phyloP scores from a whole-genome alignment of 306 rosid species.

The Mimosa pudica region DNA sequence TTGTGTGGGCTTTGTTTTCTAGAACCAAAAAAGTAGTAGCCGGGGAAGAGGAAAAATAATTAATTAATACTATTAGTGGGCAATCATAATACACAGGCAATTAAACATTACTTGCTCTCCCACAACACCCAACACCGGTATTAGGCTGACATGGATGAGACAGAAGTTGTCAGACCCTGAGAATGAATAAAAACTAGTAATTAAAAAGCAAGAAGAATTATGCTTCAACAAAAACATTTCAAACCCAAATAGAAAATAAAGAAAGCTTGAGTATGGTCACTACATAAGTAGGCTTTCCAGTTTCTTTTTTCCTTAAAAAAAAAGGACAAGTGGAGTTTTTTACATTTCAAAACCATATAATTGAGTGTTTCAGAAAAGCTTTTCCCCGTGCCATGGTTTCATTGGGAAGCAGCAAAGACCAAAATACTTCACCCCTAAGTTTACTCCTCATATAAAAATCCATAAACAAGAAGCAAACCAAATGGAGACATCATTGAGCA shows the following conservation, averaged over 20 bases:
- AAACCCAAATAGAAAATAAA: slow-evolving; percentile 1
- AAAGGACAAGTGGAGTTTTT: background rate
- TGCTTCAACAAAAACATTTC: slow-evolving; percentile 27
- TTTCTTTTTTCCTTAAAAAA: background rate
- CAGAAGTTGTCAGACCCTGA: slow-evolving; percentile 94
- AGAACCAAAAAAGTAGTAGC: slow-evolving; percentile 40
- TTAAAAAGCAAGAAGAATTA: slow-evolving; percentile 11
- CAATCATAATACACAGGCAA: slow-evolving; percentile 33
- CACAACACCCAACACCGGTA: slow-evolving; percentile 93
- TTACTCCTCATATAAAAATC: background rate
- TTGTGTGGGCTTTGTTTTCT: slow-evolving; percentile 98
- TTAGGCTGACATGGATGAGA: slow-evolving; percentile 96
- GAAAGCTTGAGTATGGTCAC: background rate
- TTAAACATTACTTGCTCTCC: slow-evolving; percentile 89
- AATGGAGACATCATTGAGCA: slow-evolving; percentile 22
- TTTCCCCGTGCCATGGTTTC: background rate
- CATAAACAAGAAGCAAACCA: slow-evolving; percentile 18
- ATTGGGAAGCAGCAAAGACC: background rate
- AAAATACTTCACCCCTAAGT: background rate
- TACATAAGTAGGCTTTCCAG: background rate
- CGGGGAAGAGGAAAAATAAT: slow-evolving; percentile 25
- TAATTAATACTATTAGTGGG: slow-evolving; percentile 21
- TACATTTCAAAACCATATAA: background rate
- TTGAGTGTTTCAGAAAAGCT: background rate
- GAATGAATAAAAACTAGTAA: slow-evolving; percentile 37